Evolutionary conservation across 208 protist genomes (phyloP), one percentile per base, ranked within the genome.

Genomic region (Kentomonas sorsogonicus): DNA sequence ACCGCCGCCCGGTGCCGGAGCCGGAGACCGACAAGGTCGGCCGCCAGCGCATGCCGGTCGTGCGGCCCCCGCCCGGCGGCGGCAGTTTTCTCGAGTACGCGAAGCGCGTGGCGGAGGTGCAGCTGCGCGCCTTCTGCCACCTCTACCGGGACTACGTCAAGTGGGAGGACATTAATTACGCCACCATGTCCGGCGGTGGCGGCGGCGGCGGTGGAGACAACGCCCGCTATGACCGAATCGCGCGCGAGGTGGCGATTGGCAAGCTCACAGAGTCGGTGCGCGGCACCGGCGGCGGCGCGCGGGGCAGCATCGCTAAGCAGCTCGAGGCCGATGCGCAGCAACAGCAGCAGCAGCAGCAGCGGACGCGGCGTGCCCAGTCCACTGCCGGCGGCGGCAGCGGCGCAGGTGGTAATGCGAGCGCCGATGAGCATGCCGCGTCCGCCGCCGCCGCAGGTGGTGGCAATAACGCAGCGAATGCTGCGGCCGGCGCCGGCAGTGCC

Each of bases 161-260:
- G 46, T 90, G 76, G 82, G 72, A 81, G 29, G 86, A 93, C 59
- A 93, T 93, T 67, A 80, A 73, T 54, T 93, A 93, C 65, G 69
- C 67, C 36, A 76, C 73, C 34, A 73, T 80, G 60, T 59, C 16
- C 30, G 26, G 22, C 18, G 34, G 31, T 6, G 43, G n/a, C 5
- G 27, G 23, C 29, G 34, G 6, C 39, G 7, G 26, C 27, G 44
- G 33, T 25, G 45, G 3, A 9, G 43, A 10, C 25, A n/a, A 13
- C 30, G 18, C 23, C 16, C 6, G 11, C 25, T 15, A 16, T 23
- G 27, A 29, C 36, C 16, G 18, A 10, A 43, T 43, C 36, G 53
- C 38, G n/a, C 38, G 41, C 25, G 33, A 5, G 7, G 5, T 26
- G 9, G 23, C 10, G 53, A 4, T 18, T 7, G 5, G 9, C 25